Evolutionary conservation across 306 rosid species (phyloP).

Genomic region (Alnus rubra): DNA sequence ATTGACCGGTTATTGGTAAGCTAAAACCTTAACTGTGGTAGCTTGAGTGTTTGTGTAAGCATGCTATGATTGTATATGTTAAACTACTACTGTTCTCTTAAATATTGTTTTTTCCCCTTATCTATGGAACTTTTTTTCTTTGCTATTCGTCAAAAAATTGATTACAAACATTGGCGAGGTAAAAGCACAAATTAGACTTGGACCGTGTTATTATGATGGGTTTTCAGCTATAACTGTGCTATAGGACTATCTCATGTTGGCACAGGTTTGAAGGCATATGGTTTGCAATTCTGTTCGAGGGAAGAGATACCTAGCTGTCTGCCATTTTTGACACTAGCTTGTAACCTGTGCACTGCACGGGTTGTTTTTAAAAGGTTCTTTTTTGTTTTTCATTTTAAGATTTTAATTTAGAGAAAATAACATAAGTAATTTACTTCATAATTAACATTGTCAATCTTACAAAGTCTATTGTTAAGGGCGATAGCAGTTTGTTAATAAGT

Average conservation of each 20-base stretch:
- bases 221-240: conserved; percentile 19
- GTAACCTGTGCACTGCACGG: no score
- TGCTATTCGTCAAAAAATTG: neutral
- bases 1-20: conserved; percentile 84
- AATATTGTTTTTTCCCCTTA: neutral
- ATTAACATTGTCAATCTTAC: no score
- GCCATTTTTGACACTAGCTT: neutral
- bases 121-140: neutral
- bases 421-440: no score
- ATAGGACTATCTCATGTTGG: neutral
- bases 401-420: no score
- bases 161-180: neutral
- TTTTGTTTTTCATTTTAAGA: no score
- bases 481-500: no score
- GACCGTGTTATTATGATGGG: conserved; percentile 10
- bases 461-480: no score
- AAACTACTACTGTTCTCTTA: neutral
- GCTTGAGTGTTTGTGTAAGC: neutral
- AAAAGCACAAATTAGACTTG: conserved; percentile 19
- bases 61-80: neutral
- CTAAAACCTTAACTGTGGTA: neutral
- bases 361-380: no score
- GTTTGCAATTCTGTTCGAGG: conserved; percentile 10
- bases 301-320: neutral
- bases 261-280: conserved; percentile 3